phyloP scores from a whole-genome alignment of 495 filamentous ascomycete genomes.

The Penicillium macrosclerotiorum region DNA sequence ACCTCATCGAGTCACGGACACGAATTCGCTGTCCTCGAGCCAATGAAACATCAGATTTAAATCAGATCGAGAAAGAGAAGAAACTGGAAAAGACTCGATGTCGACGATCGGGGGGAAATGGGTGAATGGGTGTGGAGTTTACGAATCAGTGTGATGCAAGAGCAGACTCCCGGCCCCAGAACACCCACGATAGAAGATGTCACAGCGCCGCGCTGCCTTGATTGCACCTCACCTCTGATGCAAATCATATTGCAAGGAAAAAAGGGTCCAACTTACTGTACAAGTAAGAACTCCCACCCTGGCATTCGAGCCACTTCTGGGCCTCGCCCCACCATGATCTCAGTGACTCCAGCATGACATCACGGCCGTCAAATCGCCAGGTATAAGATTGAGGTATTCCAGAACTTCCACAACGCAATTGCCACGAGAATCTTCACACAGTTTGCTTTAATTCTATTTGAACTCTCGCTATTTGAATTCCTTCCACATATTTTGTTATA shows the following conservation, averaged over 20 bases:
- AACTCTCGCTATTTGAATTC: background rate
- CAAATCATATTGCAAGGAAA: background rate
- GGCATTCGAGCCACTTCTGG: slow-evolving; percentile 13
- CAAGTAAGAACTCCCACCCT: slow-evolving; percentile 2
- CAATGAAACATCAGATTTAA: too few species aligned
- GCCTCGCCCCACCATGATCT: slow-evolving; percentile 34
- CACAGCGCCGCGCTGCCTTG: slow-evolving; percentile 20
- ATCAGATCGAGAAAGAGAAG: too few species aligned
- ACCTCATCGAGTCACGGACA: too few species aligned
- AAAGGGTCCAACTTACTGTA: slow-evolving; percentile 11
- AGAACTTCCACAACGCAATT: too few species aligned
- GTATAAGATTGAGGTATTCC: slow-evolving; percentile 19
- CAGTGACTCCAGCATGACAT: slow-evolving; percentile 39
- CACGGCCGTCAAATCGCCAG: slow-evolving; percentile 13
- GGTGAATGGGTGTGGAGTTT: background rate
- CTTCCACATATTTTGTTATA: background rate
- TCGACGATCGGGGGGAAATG: too few species aligned
- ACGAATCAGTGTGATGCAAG: slow-evolving; percentile 12
- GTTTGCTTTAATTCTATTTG: too few species aligned
- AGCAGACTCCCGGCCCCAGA: background rate
- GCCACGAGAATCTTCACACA: too few species aligned
- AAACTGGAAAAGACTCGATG: too few species aligned
- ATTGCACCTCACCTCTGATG: slow-evolving; percentile 2
- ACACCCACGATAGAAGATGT: slow-evolving; percentile 11
- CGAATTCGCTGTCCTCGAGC: too few species aligned